These are phyloP conservation scores for Lotus japonicus DNA, from an alignment of 306 rosid species.

Conservation along the genomic window DNA sequence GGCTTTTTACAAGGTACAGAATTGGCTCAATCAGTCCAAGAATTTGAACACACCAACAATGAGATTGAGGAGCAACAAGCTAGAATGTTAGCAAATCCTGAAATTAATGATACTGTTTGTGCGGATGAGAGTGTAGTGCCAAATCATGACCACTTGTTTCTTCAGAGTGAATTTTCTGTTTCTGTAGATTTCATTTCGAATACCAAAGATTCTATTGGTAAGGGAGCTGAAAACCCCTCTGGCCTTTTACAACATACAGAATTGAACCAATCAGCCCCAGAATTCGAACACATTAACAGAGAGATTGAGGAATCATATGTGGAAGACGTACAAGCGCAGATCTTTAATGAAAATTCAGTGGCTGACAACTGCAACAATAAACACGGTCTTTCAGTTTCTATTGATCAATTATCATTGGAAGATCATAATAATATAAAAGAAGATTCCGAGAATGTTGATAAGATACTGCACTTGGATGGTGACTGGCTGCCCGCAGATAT, in stretches of 20 bases:
- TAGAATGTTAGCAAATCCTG: background rate
- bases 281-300: slow-evolving; percentile 6
- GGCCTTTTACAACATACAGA: background rate
- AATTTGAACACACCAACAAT: slow-evolving; percentile 7
- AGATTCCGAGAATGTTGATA: slow-evolving; percentile 13
- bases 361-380: background rate
- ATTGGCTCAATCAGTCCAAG: slow-evolving; percentile 10
- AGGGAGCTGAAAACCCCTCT: slow-evolving; percentile 17
- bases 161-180: slow-evolving; percentile 8
- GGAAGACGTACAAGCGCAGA: slow-evolving; percentile 18
- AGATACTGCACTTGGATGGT: slow-evolving; percentile 21
- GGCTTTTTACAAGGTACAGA: background rate
- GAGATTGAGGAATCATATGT: slow-evolving; percentile 14
- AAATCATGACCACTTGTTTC: background rate
- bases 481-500: slow-evolving; percentile 21
- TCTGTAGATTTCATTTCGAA: background rate
- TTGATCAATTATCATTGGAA: slow-evolving; percentile 3
- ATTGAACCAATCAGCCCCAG: slow-evolving; percentile 13
- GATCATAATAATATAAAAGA: slow-evolving; percentile 13
- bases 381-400: background rate
- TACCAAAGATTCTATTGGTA: background rate
- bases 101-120: background rate
- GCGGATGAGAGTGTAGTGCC: slow-evolving; percentile 15
- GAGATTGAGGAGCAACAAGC: slow-evolving; percentile 20
- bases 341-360: slow-evolving; percentile 11